A percentile compares a stretch with the other conserved stretches of the same genome.
Evolutionary conservation across 2,329 filamentous ascomycete genomes (phyloP).

Genomic region (Microdochium paspali): DNA sequence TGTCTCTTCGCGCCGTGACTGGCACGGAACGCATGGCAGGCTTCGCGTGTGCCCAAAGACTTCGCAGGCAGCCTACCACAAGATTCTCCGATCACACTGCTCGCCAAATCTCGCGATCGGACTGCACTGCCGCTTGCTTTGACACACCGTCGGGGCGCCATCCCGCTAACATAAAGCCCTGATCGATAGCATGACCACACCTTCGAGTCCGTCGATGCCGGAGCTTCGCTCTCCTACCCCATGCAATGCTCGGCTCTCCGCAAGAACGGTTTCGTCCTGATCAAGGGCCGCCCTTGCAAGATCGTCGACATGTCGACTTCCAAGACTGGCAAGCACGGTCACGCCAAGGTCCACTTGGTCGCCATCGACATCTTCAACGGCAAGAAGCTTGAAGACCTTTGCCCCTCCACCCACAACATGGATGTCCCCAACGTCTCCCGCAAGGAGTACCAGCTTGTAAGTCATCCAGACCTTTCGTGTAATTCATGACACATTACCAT

Average conservation of each 20-base stretch:
- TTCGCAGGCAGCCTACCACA: too few relatives aligned
- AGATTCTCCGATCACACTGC: conserved; percentile 1
- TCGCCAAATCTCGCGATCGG: too few relatives aligned
- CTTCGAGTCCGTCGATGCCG: conserved; percentile 94
- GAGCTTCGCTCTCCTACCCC: conserved; percentile 87
- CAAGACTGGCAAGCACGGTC: conserved; percentile 99
- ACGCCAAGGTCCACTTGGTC: conserved; percentile 99
- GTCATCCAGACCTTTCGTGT: conserved; percentile 31
- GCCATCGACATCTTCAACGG: conserved; percentile 98
- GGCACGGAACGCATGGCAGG: background rate
- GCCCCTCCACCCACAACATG: conserved; percentile 96
- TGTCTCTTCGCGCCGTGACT: background rate
- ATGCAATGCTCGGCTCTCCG: conserved; percentile 99
- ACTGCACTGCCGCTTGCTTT: too few relatives aligned
- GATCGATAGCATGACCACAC: conserved; percentile 49
- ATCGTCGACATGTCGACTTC: conserved; percentile 99
- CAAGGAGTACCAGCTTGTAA: conserved; percentile 88
- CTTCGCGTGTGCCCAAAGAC: background rate
- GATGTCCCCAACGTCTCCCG: conserved; percentile 91
- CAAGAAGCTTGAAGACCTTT: conserved; percentile 99
- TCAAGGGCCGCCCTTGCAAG: conserved; percentile 99
- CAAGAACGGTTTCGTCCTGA: conserved; percentile 98
- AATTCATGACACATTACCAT: background rate
- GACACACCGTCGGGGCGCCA: too few relatives aligned
- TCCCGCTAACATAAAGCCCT: conserved; percentile 3